phyloP scores from a whole-genome alignment of 331 rosid genomes.

The Acacia concinna region DNA sequence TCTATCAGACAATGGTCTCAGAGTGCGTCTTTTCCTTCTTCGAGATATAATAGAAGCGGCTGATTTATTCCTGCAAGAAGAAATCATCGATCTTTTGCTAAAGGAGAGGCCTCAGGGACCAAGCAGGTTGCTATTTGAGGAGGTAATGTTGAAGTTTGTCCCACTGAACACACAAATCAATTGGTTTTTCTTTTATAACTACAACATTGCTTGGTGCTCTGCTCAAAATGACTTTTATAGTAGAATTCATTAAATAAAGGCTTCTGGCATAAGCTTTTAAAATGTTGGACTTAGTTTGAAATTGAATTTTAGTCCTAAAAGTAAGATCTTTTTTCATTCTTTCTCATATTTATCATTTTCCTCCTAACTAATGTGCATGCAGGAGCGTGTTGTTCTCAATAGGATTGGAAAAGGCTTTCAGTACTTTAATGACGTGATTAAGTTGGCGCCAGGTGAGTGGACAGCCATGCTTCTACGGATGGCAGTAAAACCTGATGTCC shows the following conservation, averaged over 20 bases:
- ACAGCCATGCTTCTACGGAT: constrained; percentile 74
- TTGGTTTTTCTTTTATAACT: neutral
- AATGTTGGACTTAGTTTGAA: too few species aligned
- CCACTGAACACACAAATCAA: neutral
- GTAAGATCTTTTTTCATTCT: too few species aligned
- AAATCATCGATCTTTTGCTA: constrained; percentile 48
- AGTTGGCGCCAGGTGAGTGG: constrained; percentile 86
- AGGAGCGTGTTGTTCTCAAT: constrained; percentile 13
- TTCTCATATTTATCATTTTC: too few species aligned
- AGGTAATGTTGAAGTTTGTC: constrained; percentile 50
- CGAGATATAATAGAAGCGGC: constrained; percentile 75
- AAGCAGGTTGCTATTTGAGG: constrained; percentile 51
- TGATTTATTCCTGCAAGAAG: constrained; percentile 65
- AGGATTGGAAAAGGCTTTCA: constrained; percentile 41
- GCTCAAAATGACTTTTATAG: neutral
- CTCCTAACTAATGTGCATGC: neutral
- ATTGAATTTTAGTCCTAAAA: too few species aligned
- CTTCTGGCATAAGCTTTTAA: constrained; percentile 3
- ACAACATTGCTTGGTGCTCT: neutral
- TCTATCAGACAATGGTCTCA: constrained; percentile 79
- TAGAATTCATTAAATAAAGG: neutral
- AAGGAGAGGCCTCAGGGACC: constrained; percentile 47
- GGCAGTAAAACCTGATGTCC: constrained; percentile 75
- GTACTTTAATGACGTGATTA: constrained; percentile 61
- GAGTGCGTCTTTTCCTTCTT: constrained; percentile 85